Conservation (phyloP, 192 early-diverging fungal species). For the Umbelopsis sp. region DNA sequence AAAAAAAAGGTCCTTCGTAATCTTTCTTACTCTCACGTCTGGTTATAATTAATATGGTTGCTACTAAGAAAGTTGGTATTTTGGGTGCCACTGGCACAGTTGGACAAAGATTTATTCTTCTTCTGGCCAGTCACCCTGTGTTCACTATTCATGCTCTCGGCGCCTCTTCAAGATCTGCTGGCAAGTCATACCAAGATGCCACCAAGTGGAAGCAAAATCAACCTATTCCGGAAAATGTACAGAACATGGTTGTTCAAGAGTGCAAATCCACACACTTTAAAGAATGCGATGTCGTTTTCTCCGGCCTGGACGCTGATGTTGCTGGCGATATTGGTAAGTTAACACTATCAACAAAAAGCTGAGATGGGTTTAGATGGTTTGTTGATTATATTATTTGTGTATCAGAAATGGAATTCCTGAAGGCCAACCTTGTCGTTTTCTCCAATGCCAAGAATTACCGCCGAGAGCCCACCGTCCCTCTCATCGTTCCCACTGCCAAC, state of each 20-base stretch:
- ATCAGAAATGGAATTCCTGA: constrained; percentile 84
- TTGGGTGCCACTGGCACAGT: constrained; percentile 98
- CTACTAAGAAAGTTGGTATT: constrained; percentile 72
- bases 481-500: constrained; percentile 95
- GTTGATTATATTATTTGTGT: background rate
- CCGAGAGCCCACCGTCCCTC: constrained; percentile 84
- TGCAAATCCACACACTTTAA: constrained; percentile 80
- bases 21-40: constrained; percentile 21
- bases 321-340: constrained; percentile 87
- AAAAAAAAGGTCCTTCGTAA: background rate
- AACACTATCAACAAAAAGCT: background rate
- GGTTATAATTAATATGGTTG: constrained; percentile 19
- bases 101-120: constrained; percentile 94
- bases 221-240: constrained; percentile 68
- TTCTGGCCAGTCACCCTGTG: constrained; percentile 84
- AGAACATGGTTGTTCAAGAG: constrained; percentile 58
- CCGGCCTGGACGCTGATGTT: constrained; percentile 91
- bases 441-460: constrained; percentile 98
- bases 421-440: constrained; percentile 86
- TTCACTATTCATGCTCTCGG: constrained; percentile 89
- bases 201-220: constrained; percentile 88
- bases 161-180: constrained; percentile 88
- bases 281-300: constrained; percentile 91
- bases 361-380: background rate
- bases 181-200: constrained; percentile 80